Base-by-base conservation (phyloP, 106 monocot species). In the Platanthera guangdongensis region DNA sequence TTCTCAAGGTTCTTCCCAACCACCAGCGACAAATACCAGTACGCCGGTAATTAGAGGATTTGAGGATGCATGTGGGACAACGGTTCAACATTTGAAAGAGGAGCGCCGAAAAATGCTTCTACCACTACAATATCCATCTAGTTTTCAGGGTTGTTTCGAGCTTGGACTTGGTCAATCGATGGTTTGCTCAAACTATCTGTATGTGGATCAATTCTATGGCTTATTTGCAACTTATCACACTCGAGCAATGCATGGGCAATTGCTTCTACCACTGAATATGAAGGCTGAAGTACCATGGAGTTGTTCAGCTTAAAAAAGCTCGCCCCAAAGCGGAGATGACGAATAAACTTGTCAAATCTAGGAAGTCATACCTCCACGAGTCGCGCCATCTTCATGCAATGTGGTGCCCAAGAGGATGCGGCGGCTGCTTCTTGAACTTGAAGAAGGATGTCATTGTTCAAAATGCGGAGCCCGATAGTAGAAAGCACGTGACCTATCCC, bases 351-450 rank as follows among this genome's bases (percentile, higher is more conserved):
- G 73, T 75, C 80, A 88, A 86, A 82, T 68, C 14, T 67, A 80
- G 91, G 73, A 91, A 86, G 87, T 81, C 87, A 6, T 87, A 87
- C 59, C 78, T 84, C 52, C 87, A 87, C 7, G 84, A 84, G 73
- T 87, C 87, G 4, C 78, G 84, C n/a, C 87, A 87, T 60, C 84
- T 62, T 48, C 87, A 87, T 53, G 86, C 80, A 1, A 80, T 84
- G 84, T 81, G 87, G 6, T 78, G 84, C 1, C 72, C 64, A 9
- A 82, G 81, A 51, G 79, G 81, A 9, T 76, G 57, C 3, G 79
- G 84, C 2, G 84, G 93, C 18, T 90, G 93, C 48, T 93, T 93
- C 77, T 78, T 93, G 46, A 93, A 88, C 81, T 85, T 84, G 0
- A 90, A 90, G 71, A 86, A 82, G 75, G 82, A 83, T 74, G 76